Percentiles rank a stretch among this genome's conserved stretches.
Evolutionary conservation across 352 stramenopile genomes (phyloP).

Genomic region (Globisporangium spinosum): DNA sequence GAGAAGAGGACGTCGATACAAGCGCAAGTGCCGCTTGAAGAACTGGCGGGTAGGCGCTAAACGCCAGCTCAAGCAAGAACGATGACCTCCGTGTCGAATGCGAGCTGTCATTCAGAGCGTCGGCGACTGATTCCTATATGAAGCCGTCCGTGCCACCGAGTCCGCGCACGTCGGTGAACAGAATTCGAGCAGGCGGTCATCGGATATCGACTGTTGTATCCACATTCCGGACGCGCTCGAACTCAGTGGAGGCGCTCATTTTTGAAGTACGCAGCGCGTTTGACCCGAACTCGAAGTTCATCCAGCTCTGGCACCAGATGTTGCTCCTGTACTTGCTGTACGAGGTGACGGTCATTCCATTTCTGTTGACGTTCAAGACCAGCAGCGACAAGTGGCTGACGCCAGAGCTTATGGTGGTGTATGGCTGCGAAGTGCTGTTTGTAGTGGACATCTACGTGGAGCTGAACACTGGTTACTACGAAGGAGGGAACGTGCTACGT

Average conservation of each 20-base stretch:
- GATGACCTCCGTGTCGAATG: not conserved
- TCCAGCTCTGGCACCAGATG: slow-evolving; percentile 60
- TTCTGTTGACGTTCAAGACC: slow-evolving; percentile 40
- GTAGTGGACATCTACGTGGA: slow-evolving; percentile 53
- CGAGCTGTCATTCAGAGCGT: slow-evolving; percentile 1
- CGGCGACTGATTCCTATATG: slow-evolving; percentile 2
- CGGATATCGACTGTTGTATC: slow-evolving; percentile 15
- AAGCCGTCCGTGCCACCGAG: not conserved
- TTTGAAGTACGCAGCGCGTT: slow-evolving; percentile 50
- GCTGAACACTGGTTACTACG: slow-evolving; percentile 70
- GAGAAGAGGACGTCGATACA: not conserved
- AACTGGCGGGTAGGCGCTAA: too few relatives aligned
- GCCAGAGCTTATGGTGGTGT: slow-evolving; percentile 34
- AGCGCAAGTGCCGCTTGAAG: not conserved
- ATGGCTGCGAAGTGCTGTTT: slow-evolving; percentile 58
- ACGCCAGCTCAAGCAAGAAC: not conserved
- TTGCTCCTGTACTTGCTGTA: slow-evolving; percentile 50
- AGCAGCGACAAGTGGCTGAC: slow-evolving; percentile 18
- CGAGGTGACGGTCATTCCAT: slow-evolving; percentile 50
- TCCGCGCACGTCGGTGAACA: slow-evolving; percentile 8
- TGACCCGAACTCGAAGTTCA: slow-evolving; percentile 47
- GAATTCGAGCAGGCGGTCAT: slow-evolving; percentile 1
- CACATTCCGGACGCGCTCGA: slow-evolving; percentile 34
- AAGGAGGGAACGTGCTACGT: slow-evolving; percentile 51
- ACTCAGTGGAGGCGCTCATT: slow-evolving; percentile 49